Evolutionary conservation across 495 filamentous ascomycete genomes (phyloP), one percentile per base, ranked within the genome.

Genomic region (Talaromyces liani): DNA sequence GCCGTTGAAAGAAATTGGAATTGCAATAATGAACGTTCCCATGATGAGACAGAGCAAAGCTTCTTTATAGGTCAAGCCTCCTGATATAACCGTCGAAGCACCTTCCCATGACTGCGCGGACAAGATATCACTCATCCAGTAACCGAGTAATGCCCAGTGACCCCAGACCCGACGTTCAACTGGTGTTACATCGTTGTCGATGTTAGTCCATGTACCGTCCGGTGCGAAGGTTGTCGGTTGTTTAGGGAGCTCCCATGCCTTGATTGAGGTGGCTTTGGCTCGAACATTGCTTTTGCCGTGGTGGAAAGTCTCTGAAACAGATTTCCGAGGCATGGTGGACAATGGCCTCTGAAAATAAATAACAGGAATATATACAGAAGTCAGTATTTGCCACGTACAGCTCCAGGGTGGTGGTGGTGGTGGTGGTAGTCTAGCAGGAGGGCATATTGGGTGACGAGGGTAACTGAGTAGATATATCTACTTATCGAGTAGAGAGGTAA

Each of bases 1-100:
- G 31, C 81, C 81, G 67, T 82, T 84, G 51, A 81, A 69, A 0
- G 77, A 72, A 12, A 82, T 72, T 20, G 79, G 75, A 9, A 83
- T 69, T 16, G 76, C 73, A 60, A 76, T 74, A 61, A 69, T 70
- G 65, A 68, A 67, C 64, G 60, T 72, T 33, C 79, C 77, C 65
- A 64, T 66, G 61, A 75, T 73, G 66, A 69, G 66, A 18, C 33
- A 45, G 16, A 62, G n/a, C 4, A 63, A 5, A 25, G 45, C 22
- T 29, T 63, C 61, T 24, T 41, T 73, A 77, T 77, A 84, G 10
- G 79, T 81, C 51, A 84, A 67, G 16, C 81, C 81, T 20, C 80
- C 71, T 33, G 80, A 76, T 55, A 84, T 76, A 64, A 82, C 79
- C 34, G 72, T 73, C 27, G 72, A 70, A n/a, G 76, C 72, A 8